Evolutionary conservation across 257 asterid species (phyloP).

Genomic region (Solanum pimpinellifolium): DNA sequence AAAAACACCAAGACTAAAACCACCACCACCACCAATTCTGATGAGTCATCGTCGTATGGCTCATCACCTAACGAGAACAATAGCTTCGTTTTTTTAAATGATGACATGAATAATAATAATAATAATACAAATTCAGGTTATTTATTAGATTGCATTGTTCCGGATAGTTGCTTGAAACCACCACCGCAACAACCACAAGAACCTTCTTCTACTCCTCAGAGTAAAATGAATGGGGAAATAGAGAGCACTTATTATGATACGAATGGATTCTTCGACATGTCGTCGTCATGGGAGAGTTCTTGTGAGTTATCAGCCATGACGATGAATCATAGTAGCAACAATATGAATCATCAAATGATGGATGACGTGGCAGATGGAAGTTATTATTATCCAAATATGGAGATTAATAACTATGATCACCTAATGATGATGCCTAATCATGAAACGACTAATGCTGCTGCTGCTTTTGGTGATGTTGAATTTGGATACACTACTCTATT

Average conservation of each 20-base stretch:
- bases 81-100: slow-evolving; percentile 12
- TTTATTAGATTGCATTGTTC: slow-evolving; percentile 79
- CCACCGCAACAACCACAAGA: slow-evolving; percentile 8
- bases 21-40: not conserved
- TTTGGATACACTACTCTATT: slow-evolving; percentile 37
- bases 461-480: slow-evolving; percentile 39
- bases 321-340: slow-evolving; percentile 2
- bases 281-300: slow-evolving; percentile 31
- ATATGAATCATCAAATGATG: not conserved
- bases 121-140: slow-evolving; percentile 47
- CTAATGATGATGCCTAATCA: slow-evolving; percentile 13
- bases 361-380: not conserved
- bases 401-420: not conserved
- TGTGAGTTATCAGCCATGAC: slow-evolving; percentile 69
- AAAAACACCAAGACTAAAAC: not conserved
- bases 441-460: not conserved
- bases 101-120: not conserved
- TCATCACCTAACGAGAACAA: slow-evolving; percentile 19
- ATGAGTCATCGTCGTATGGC: slow-evolving; percentile 21
- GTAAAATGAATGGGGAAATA: not conserved
- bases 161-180: slow-evolving; percentile 67
- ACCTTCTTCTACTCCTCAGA: not conserved
- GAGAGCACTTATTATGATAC: not conserved
- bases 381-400: not conserved
- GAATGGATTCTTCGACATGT: slow-evolving; percentile 23